Percentiles rank a stretch among this genome's conserved stretches.
phyloP scores from a whole-genome alignment of 2,329 filamentous ascomycete genomes.

The Colletotrichum sublineola region DNA sequence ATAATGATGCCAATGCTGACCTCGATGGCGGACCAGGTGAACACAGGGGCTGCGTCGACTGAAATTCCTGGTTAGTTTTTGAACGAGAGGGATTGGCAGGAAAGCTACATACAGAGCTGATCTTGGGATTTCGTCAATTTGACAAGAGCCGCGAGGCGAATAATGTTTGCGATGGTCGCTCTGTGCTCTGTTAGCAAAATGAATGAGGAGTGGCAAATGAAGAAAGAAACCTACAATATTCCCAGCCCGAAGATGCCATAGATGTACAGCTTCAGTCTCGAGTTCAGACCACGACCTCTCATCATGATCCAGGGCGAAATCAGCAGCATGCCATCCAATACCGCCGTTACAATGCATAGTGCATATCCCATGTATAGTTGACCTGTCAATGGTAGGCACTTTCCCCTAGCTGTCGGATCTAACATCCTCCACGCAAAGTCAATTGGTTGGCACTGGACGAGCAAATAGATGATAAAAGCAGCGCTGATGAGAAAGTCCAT shows the following conservation, averaged over 20 bases:
- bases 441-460: slow-evolving; percentile 33
- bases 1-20: slow-evolving; percentile 37
- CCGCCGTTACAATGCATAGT: slow-evolving; percentile 29
- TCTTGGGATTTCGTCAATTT: slow-evolving; percentile 15
- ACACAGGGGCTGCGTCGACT: slow-evolving; percentile 35
- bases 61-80: not conserved
- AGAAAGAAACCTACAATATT: slow-evolving; percentile 5
- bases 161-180: slow-evolving; percentile 34
- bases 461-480: slow-evolving; percentile 31
- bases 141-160: slow-evolving; percentile 23
- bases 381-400: slow-evolving; percentile 21
- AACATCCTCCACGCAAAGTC: slow-evolving; percentile 30
- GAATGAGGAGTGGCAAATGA: rapidly evolving
- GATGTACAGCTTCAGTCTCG: slow-evolving; percentile 28
- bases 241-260: slow-evolving; percentile 33
- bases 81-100: rapidly evolving
- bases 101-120: slow-evolving; percentile 20
- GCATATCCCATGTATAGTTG: slow-evolving; percentile 38
- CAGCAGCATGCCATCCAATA: slow-evolving; percentile 20
- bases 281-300: slow-evolving; percentile 20
- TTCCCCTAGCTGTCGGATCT: slow-evolving; percentile 13
- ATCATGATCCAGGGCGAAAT: slow-evolving; percentile 34
- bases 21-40: slow-evolving; percentile 33
- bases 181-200: not conserved
- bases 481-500: slow-evolving; percentile 27